Evolutionary conservation across 2,329 filamentous ascomycete species (phyloP), one percentile per base, ranked within the genome.

Genomic region (Exophiala mesophila): DNA sequence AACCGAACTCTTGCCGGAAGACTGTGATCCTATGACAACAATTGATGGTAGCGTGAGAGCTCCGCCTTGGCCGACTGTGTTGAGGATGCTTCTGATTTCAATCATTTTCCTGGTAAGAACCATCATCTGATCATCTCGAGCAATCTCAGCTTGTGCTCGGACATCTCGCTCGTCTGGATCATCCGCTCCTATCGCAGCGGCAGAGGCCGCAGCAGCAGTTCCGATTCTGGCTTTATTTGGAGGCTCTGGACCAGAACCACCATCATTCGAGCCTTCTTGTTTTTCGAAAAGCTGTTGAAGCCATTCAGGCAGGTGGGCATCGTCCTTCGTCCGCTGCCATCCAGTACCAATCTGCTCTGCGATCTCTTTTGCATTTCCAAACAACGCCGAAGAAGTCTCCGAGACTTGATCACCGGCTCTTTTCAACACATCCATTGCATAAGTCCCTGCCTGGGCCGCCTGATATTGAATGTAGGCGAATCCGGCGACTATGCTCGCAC

Each of bases 41-140:
- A 98, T 98, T 0, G 94, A 97, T 0, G 92, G 92, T 16, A 98
- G 70, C 1, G 85, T 90, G 50, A 98, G 71, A 3, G 86, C 80
- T 52, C 84, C 88, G 1, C 89, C 94, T 69, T 98, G 90, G 23
- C 89, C 94, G 34, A 98, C 85, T 18, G 83, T 87, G 59, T 94
- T 85, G 17, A 98, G 73, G 43, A 98, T 87, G 54, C 83, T 89
- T 54, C 94, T 77, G 44, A 98, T 97, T 70, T 98, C 92, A 59
- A 98, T 98, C 92, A 98, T 98, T 69, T 97, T 97, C 70, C 92
- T 90, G 2, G 94, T 98, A 59, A 98, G 72, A 55, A 96, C 75
- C 92, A 98, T 98, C 90, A 98, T 98, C 65, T 98, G 92, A 62
- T 98, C 92, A 58, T 98, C 92, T 57, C 81, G 80, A 13, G 88